Conservation (phyloP, 768 basidiomycete species). For the Boletus insuetus region DNA sequence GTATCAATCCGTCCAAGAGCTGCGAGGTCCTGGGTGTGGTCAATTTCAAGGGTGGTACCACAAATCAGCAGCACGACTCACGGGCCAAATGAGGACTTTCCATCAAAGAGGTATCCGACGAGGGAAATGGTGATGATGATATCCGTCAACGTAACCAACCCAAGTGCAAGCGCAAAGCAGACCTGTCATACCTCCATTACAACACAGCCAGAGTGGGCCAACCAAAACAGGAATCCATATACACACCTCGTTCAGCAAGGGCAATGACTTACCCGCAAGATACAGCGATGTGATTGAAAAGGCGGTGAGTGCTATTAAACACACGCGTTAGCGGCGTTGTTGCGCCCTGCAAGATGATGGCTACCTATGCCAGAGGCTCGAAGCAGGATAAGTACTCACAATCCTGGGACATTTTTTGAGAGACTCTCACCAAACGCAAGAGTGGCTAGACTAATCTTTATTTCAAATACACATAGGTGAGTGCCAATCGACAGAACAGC, state of each 20-base stretch:
- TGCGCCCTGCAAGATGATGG: background rate
- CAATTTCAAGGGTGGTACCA: background rate
- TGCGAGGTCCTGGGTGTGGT: background rate
- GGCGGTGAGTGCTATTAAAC: constrained; percentile 3
- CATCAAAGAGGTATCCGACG: constrained; percentile 1
- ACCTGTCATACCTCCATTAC: background rate
- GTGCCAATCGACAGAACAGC: background rate
- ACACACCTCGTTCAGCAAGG: constrained; percentile 7
- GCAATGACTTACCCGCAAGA: background rate
- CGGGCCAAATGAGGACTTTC: constrained; percentile 2
- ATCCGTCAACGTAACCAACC: constrained; percentile 16
- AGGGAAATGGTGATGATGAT: constrained; percentile 14
- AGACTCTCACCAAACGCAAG: constrained; percentile 7
- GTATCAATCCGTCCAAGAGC: constrained; percentile 5
- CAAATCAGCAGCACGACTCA: background rate
- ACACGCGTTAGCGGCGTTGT: background rate
- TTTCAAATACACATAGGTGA: background rate
- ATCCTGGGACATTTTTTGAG: background rate
- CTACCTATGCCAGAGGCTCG: constrained; percentile 11
- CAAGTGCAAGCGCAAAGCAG: constrained; percentile 7
- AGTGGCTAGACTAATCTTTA: constrained; percentile 1
- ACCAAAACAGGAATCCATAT: background rate
- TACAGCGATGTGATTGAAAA: background rate
- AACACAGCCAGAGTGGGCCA: too few species aligned
- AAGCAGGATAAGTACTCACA: background rate